A percentile compares a stretch with the other conserved stretches of the same genome.
Evolutionary conservation across 768 basidiomycete species (phyloP).

Genomic region (Calocera viscosa): DNA sequence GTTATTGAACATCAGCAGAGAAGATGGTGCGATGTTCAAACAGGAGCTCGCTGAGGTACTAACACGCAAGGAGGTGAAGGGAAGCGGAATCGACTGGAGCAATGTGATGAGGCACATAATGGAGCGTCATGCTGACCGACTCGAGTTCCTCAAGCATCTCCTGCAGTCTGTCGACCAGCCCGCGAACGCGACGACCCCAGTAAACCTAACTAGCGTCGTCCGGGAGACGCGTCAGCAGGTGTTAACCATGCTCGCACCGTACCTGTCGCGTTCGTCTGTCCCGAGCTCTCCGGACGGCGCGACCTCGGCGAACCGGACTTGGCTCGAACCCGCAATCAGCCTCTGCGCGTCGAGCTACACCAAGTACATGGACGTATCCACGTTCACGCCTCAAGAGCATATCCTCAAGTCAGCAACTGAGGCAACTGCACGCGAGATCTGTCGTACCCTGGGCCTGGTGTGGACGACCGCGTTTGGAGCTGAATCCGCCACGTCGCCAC

Average conservation of each 20-base stretch:
- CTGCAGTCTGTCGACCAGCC: conserved; percentile 9
- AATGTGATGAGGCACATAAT: conserved; percentile 30
- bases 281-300: neutral
- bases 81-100: conserved; percentile 34
- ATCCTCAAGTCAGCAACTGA: neutral
- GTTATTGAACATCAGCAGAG: conserved; percentile 24
- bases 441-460: neutral
- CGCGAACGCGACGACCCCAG: neutral
- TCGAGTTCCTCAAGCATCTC: conserved; percentile 29
- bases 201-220: neutral
- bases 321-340: neutral
- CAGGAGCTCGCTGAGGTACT: conserved; percentile 25
- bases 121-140: conserved; percentile 33
- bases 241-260: neutral
- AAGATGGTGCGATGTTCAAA: conserved; percentile 23
- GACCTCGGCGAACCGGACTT: neutral
- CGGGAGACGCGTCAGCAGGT: neutral
- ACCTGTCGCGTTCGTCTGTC: neutral
- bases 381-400: neutral
- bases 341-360: neutral
- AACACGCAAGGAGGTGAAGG: conserved; percentile 9
- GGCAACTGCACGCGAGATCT: neutral
- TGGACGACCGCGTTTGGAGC: neutral
- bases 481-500: neutral
- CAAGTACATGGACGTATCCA: neutral